phyloP scores from a whole-genome alignment of 1,284 basidiomycete genomes.

The Lignosus rhinocerotis region DNA sequence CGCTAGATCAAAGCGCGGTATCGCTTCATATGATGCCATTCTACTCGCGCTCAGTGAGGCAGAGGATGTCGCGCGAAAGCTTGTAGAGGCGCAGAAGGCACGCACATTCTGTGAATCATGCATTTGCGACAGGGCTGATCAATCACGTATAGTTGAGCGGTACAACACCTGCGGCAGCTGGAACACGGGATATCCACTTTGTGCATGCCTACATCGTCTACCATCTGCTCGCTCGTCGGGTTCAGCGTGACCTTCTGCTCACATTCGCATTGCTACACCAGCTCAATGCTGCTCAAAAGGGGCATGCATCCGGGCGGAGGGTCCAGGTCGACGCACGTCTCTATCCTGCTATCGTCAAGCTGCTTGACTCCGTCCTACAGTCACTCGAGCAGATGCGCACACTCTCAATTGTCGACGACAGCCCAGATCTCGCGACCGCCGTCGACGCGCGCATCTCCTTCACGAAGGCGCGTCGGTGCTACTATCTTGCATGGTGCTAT shows the following conservation, averaged over 20 bases:
- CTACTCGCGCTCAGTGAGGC: constrained; percentile 85
- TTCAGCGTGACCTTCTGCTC: constrained; percentile 86
- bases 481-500: constrained; percentile 74
- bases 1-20: constrained; percentile 62
- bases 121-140: too few relatives aligned
- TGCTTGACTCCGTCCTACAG: constrained; percentile 84
- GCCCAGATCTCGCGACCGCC: constrained; percentile 74
- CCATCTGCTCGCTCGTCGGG: constrained; percentile 82
- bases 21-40: constrained; percentile 84
- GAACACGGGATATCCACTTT: constrained; percentile 74
- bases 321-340: constrained; percentile 64
- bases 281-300: constrained; percentile 33
- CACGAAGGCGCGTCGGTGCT: constrained; percentile 73
- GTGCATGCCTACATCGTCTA: constrained; percentile 86
- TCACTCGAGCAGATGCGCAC: constrained; percentile 81
- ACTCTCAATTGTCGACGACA: constrained; percentile 85
- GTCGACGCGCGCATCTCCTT: constrained; percentile 76
- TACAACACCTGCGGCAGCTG: constrained; percentile 39
- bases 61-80: constrained; percentile 77
- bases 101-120: constrained; percentile 12
- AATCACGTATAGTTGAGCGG: constrained; percentile 44
- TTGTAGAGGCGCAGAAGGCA: constrained; percentile 81
- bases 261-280: constrained; percentile 59
- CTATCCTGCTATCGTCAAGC: constrained; percentile 84
- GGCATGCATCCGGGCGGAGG: constrained; percentile 41